These are phyloP conservation scores for Candida buenavistaensis DNA, from an alignment of 1,139 yeast species.

Conservation along the genomic window DNA sequence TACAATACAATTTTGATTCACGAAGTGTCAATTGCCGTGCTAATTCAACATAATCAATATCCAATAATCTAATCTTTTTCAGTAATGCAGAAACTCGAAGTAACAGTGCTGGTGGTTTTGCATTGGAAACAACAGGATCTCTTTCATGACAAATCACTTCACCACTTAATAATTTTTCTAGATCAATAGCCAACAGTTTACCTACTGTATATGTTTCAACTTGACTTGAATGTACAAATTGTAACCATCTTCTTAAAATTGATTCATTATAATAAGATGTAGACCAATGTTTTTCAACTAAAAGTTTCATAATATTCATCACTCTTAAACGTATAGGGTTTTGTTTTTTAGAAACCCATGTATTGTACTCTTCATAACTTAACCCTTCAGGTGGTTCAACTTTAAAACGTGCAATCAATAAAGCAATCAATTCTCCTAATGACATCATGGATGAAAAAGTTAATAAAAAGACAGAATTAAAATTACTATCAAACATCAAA, in stretches of 20 bases:
- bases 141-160: slow-evolving; percentile 32
- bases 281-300: slow-evolving; percentile 82
- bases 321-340: slow-evolving; percentile 69
- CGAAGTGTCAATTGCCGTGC: slow-evolving; percentile 85
- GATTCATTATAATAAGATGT: slow-evolving; percentile 54
- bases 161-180: slow-evolving; percentile 30
- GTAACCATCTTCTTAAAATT: slow-evolving; percentile 52
- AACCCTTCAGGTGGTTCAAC: slow-evolving; percentile 87
- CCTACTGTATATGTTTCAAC: slow-evolving; percentile 44
- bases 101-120: slow-evolving; percentile 46
- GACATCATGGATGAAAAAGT: slow-evolving; percentile 79
- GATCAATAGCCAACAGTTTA: slow-evolving; percentile 26
- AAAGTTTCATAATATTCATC: slow-evolving; percentile 65
- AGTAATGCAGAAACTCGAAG: slow-evolving; percentile 34
- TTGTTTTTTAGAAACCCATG: slow-evolving; percentile 77
- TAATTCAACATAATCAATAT: slow-evolving; percentile 72
- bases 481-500: slow-evolving; percentile 63
- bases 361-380: slow-evolving; percentile 75
- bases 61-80: slow-evolving; percentile 52
- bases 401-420: slow-evolving; percentile 66
- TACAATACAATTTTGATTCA: slow-evolving; percentile 68
- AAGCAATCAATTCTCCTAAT: slow-evolving; percentile 61
- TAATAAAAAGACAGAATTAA: slow-evolving; percentile 68
- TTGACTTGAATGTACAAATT: slow-evolving; percentile 53
- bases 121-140: slow-evolving; percentile 28